Evolutionary conservation across 768 basidiomycete species (phyloP).

Genomic region (Boletus rubescentipes): DNA sequence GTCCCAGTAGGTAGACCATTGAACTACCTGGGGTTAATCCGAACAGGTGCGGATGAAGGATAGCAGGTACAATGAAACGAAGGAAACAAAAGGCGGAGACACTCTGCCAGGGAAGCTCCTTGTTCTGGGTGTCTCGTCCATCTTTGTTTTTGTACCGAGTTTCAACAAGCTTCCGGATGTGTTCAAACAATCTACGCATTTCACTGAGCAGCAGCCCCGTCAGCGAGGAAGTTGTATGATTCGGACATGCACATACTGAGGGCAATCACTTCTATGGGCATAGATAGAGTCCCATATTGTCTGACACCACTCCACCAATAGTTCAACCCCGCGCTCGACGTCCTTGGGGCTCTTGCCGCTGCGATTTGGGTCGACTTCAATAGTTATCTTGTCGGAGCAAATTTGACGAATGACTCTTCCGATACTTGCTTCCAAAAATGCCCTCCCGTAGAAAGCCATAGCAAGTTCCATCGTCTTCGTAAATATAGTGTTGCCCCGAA

Average conservation of each 20-base stretch:
- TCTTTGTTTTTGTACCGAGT: constrained; percentile 51
- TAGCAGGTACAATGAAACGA: constrained; percentile 86
- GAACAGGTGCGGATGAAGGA: constrained; percentile 85
- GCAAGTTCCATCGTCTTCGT: constrained; percentile 77
- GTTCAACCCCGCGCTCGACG: constrained; percentile 64
- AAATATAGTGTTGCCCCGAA: constrained; percentile 64
- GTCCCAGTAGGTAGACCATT: not conserved
- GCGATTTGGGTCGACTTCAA: constrained; percentile 80
- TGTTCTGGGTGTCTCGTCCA: constrained; percentile 41
- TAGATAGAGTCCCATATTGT: constrained; percentile 84
- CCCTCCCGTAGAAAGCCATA: constrained; percentile 80
- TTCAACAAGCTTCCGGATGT: constrained; percentile 72
- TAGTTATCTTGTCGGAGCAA: constrained; percentile 68
- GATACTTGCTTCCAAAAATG: constrained; percentile 78
- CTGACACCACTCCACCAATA: constrained; percentile 73
- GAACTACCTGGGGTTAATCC: constrained; percentile 68
- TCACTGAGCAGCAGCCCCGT: constrained; percentile 47
- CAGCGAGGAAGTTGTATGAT: constrained; percentile 1
- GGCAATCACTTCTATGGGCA: constrained; percentile 68
- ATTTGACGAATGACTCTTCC: constrained; percentile 68
- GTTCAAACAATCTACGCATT: constrained; percentile 66
- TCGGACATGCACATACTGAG: constrained; percentile 50
- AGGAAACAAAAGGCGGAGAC: constrained; percentile 90
- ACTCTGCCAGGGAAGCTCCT: constrained; percentile 71
- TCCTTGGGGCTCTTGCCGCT: constrained; percentile 60